Base-by-base conservation (phyloP, 1,284 basidiomycete species). In the Ganoderma lingzhi region DNA sequence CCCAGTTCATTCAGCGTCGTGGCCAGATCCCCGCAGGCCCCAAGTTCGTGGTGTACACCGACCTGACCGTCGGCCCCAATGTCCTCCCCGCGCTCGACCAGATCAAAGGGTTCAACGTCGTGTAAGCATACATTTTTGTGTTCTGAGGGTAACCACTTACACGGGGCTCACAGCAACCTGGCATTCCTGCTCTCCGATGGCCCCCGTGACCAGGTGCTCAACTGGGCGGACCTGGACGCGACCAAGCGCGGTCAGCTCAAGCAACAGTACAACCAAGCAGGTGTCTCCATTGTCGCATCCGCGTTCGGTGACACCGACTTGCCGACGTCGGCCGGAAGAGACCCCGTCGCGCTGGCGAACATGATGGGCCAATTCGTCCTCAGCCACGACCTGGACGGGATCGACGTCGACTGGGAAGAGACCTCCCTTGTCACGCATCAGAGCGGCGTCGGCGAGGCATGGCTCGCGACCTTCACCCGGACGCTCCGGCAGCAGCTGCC, bases 341-440 rank as follows among this genome's bases (percentile, higher is more conserved):
- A 87, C 69, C 77, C 85, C 39, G 75, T 80, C 44, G 71, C 64
- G 17, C 79, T 81, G 19, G 87, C 87, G 0, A 80, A 84, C 69
- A 82, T 77, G 4, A 81, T 88, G 78, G 85, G 84, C 64, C 66
- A 84, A 61, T 85, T 84, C 70, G 67, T 70, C 23, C 71, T 70
- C 30, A 66, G 42, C 53, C 62, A 59, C 35, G 79, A 82, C 28
- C 76, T 90, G n/a, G 84, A 90, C 71, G 88, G 88, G 44, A 78
- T 89, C 55, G 87, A 89, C 65, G 81, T 89, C 55, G 87, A 89
- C 76, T 89, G 85, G 65, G 87, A 88, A 77, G 86, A 87, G 73
- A 82, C 85, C 69, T 77, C 76, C 60, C 83, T 84, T 8, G 80
- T 87, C 74, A 76, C 85, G 12, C 71, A 75, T 63, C n/a, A 53